Base-by-base conservation (phyloP, 768 basidiomycete species). In the Mrakia gelida region DNA sequence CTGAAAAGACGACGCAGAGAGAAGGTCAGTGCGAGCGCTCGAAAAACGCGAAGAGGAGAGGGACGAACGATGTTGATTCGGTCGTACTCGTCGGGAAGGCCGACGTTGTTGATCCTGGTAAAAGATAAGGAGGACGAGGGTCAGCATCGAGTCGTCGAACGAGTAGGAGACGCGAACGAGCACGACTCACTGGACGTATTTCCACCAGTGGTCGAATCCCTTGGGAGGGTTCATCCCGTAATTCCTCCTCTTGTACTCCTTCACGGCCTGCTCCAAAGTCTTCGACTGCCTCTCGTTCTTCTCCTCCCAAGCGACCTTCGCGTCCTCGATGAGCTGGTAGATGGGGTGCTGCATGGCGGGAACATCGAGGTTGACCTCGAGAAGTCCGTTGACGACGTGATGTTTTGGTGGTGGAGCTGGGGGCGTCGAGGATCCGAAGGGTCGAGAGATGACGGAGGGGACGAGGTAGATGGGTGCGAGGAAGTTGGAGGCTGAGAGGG, bases 301-400 rank as follows among this genome's bases (percentile, higher is more conserved):
- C n/a, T 77, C 77, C 28, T 83, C 81, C 84, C 84, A 84, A 10
- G 79, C 63, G 9, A 79, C 80, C 63, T 81, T 75, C 0, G 81
- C 81, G 68, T 82, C 81, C 26, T 80, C 38, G 59, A 84, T 82
- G 56, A 84, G 81, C 80, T 84, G 85, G 75, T 84, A 85, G 49
- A 89, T 86, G 5, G 88, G 88, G 81, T 89, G 88, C 34, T 83
- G 83, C 26, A 56, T 43, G 0, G 77, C 77, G 30, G 77, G 71
- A 7, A 78, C 28, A 26, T 28, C 28, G 6, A 41, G 62, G 79
- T 86, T 85, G 77, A 86, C 84, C 43, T 84, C 81, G 0, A 87
- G 78, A 7, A 86, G 79, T 0, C 87, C 87, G 74, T 86, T 82
- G 2, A 59, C 43, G 61, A 63, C 13, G 38, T 18, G 21, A 34